Conservation (phyloP, 352 stramenopile species). For the Elongisporangium prolatum region DNA sequence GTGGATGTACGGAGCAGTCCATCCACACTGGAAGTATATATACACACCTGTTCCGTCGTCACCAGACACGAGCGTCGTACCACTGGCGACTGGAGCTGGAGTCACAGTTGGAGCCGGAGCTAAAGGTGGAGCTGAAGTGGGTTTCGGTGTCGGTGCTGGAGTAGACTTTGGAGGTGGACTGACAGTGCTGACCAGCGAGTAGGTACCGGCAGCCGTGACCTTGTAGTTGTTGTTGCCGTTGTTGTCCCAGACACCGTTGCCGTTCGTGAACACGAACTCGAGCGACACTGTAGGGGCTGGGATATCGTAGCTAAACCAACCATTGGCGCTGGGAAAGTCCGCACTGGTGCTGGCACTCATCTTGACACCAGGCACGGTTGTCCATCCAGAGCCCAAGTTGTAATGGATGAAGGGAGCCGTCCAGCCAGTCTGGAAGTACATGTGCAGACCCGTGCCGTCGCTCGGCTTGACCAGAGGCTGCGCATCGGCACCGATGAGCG, state of each 20-base stretch:
- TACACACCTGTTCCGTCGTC: constrained; percentile 31
- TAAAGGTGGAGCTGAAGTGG: background rate
- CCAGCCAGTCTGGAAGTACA: constrained; percentile 49
- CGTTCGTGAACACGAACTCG: constrained; percentile 23
- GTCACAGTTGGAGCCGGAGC: background rate
- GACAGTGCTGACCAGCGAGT: constrained; percentile 17
- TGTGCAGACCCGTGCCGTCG: constrained; percentile 33
- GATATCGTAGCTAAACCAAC: constrained; percentile 23
- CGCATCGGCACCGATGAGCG: constrained; percentile 10
- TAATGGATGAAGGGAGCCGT: constrained; percentile 43
- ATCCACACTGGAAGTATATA: constrained; percentile 31
- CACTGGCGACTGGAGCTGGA: constrained; percentile 5
- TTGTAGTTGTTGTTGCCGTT: constrained; percentile 25
- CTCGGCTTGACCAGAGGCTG: constrained; percentile 31
- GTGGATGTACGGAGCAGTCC: constrained; percentile 29
- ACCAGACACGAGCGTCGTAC: constrained; percentile 15
- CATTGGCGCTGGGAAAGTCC: constrained; percentile 16
- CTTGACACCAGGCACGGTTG: constrained; percentile 20
- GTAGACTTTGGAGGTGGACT: constrained; percentile 7
- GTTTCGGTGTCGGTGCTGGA: constrained; percentile 1
- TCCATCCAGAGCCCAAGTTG: constrained; percentile 30
- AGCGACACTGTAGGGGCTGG: constrained; percentile 10
- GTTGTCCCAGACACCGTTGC: constrained; percentile 20
- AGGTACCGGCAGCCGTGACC: constrained; percentile 15
- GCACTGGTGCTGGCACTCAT: constrained; percentile 19